Conservation (phyloP, 2,329 filamentous ascomycete species). For the Diplodia mutila region DNA sequence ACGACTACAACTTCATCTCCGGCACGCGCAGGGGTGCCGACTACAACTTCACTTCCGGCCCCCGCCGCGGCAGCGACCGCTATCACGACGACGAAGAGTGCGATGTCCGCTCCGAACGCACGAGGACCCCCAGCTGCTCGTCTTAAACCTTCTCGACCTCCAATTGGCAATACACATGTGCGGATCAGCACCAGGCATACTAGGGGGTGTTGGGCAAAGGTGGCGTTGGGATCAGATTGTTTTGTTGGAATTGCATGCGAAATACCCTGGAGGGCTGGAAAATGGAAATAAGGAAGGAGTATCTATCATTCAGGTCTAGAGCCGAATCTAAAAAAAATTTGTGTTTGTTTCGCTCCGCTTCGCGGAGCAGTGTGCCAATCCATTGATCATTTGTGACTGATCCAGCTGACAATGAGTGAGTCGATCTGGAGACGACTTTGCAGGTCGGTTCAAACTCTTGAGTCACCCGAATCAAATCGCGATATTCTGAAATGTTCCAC, state of each 20-base stretch:
- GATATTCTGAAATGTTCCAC: not conserved
- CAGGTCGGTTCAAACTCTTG: not conserved
- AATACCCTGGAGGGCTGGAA: slow-evolving; percentile 2
- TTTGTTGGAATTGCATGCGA: not conserved
- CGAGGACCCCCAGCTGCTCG: not conserved
- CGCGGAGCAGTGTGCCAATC: not conserved
- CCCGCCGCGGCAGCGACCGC: slow-evolving; percentile 26
- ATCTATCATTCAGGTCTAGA: not conserved
- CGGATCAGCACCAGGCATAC: not conserved
- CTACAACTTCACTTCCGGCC: slow-evolving; percentile 39
- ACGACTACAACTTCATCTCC: slow-evolving; percentile 42
- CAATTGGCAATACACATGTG: not conserved
- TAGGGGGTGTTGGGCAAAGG: not conserved
- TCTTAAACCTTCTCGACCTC: not conserved
- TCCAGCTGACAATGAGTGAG: not conserved
- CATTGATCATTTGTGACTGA: not conserved
- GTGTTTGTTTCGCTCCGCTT: not conserved
- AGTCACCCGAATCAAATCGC: not conserved
- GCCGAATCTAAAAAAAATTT: not conserved
- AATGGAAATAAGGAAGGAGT: not conserved
- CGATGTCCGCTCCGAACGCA: not conserved
- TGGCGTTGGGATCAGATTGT: not conserved
- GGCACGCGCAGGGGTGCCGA: slow-evolving; percentile 27
- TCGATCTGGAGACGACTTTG: not conserved
- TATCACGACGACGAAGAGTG: not conserved